These are phyloP conservation scores for Myrmaecium sp. DNA, from an alignment of 2,329 filamentous ascomycete species.

Conservation along the genomic window DNA sequence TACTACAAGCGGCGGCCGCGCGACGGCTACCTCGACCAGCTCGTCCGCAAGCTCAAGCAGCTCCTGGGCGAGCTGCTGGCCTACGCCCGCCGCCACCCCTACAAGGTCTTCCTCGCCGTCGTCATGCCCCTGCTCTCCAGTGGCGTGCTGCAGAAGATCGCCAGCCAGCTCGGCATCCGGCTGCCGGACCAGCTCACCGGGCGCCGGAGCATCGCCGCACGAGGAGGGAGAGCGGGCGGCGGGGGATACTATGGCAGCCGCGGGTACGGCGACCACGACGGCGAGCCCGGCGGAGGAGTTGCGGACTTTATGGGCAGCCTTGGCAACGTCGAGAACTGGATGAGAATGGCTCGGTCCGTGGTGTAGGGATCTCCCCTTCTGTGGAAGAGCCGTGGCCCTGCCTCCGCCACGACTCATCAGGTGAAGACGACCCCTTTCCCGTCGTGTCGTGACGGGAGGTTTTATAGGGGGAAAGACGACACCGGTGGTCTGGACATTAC, in stretches of 20 bases:
- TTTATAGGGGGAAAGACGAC: too few relatives aligned
- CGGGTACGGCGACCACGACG: conserved; percentile 21
- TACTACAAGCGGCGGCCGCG: conserved; percentile 69
- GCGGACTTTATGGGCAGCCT: too few relatives aligned
- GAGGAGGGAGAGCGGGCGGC: conserved; percentile 10
- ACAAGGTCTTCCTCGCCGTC: conserved; percentile 81
- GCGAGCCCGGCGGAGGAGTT: too few relatives aligned
- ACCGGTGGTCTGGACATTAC: too few relatives aligned
- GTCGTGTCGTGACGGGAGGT: too few relatives aligned
- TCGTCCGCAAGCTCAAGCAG: conserved; percentile 59
- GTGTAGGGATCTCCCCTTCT: too few relatives aligned
- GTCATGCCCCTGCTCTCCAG: conserved; percentile 77
- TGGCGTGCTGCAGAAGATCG: conserved; percentile 60
- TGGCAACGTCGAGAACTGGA: conserved; percentile 4
- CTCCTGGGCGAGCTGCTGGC: conserved; percentile 65
- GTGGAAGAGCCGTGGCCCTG: too few relatives aligned
- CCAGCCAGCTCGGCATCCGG: conserved; percentile 63
- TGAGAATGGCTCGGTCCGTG: conserved; percentile 2
- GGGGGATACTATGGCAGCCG: conserved; percentile 28
- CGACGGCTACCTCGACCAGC: conserved; percentile 56
- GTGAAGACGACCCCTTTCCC: too few relatives aligned
- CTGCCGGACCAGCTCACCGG: conserved; percentile 37
- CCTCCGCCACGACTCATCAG: too few relatives aligned
- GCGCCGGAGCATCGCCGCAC: conserved; percentile 6
- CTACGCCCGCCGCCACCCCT: conserved; percentile 67